Percentiles rank a stretch among this genome's conserved stretches.
phyloP scores from a whole-genome alignment of 2,329 filamentous ascomycete genomes.

The Claviceps capensis region DNA sequence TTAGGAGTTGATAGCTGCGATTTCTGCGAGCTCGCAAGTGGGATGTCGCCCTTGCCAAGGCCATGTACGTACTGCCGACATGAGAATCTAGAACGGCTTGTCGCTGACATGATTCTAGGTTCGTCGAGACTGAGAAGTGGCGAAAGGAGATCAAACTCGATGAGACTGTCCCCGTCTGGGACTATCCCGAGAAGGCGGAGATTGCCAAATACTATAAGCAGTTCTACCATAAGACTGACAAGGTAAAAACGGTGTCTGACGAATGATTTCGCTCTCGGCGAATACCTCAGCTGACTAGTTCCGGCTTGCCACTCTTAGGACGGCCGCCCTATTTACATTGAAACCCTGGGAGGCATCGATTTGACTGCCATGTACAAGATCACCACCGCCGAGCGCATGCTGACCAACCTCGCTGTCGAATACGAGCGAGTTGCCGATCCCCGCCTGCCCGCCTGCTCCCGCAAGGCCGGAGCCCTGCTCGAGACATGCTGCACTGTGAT shows the following conservation, averaged over 20 bases:
- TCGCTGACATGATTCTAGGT: slow-evolving; percentile 43
- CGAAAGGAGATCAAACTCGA: slow-evolving; percentile 76
- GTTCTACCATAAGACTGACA: slow-evolving; percentile 97
- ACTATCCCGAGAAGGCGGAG: slow-evolving; percentile 73
- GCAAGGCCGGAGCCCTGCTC: slow-evolving; percentile 75
- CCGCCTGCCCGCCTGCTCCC: slow-evolving; percentile 85
- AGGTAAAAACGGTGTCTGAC: slow-evolving; percentile 30
- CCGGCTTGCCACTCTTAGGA: slow-evolving; percentile 42
- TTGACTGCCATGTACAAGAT: slow-evolving; percentile 83
- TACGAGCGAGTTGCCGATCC: slow-evolving; percentile 95
- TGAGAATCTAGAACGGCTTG: not conserved
- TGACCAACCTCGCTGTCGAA: slow-evolving; percentile 90
- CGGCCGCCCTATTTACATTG: slow-evolving; percentile 92
- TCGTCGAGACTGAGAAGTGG: slow-evolving; percentile 83
- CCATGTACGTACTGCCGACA: slow-evolving; percentile 54
- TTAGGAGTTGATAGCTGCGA: slow-evolving; percentile 43
- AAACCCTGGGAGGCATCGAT: slow-evolving; percentile 89
- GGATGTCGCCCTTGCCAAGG: slow-evolving; percentile 67
- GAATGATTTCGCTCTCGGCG: not conserved
- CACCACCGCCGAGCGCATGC: slow-evolving; percentile 84
- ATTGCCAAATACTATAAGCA: slow-evolving; percentile 91
- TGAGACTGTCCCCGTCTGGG: slow-evolving; percentile 64
- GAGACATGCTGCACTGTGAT: slow-evolving; percentile 98
- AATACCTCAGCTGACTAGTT: not conserved
- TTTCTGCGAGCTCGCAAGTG: slow-evolving; percentile 95